A percentile compares a stretch with the other conserved stretches of the same genome.
Evolutionary conservation across 148 eudicot species (phyloP).

Genomic region (Amaranthus hypochondriacus): DNA sequence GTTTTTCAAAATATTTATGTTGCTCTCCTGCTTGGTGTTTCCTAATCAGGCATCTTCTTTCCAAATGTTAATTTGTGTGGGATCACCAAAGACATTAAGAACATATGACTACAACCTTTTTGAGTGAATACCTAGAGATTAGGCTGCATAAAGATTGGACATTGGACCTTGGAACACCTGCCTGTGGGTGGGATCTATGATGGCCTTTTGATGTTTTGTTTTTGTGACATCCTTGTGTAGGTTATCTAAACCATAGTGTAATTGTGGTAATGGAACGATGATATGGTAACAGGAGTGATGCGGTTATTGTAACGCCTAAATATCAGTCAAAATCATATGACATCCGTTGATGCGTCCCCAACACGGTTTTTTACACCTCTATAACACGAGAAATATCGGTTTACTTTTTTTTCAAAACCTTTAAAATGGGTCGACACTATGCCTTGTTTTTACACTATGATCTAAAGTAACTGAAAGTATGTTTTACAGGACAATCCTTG

Average conservation of each 20-base stretch:
- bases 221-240: background rate
- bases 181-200: background rate
- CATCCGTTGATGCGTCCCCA: no score
- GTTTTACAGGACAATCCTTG: constrained; percentile 60
- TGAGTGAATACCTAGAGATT: background rate
- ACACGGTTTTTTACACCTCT: no score
- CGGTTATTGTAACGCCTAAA: no score
- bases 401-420: no score
- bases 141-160: background rate
- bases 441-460: no score
- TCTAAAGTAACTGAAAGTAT: constrained; percentile 12
- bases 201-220: background rate
- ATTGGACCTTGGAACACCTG: background rate
- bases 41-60: background rate
- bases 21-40: background rate
- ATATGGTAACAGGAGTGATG: no score
- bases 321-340: no score
- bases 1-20: background rate
- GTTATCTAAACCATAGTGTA: background rate
- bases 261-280: no score
- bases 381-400: no score
- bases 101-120: background rate
- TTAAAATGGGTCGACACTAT: no score
- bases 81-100: background rate
- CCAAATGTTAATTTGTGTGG: background rate